Base-by-base conservation (phyloP, 371 early-diverging fungal genomes). In the Mortierella polycephala region DNA sequence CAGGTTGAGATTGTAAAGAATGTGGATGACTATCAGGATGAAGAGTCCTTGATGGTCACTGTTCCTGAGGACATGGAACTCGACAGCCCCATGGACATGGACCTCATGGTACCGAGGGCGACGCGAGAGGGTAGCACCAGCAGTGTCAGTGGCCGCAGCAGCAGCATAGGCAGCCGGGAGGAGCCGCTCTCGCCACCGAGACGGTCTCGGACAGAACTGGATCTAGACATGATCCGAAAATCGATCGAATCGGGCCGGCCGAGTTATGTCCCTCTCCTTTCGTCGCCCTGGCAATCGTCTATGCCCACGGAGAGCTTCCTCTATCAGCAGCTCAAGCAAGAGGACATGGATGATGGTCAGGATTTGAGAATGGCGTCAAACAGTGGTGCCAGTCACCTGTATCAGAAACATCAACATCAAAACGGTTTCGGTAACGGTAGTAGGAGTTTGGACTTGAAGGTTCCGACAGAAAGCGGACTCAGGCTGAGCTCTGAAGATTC, bases 1-100 rank as follows among this genome's bases (percentile, higher is more conserved):
- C 69, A 73, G 30, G 79, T 79, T 39, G 79, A 79, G 59, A 69
- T 79, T 41, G 60, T 73, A 20, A 79, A 73, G 53, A 72, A 66
- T 42, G 50, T 79, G 9, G 65, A 69, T 2, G 79, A 79, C 14
- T 79, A 79, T 56, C 59, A 37, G 20, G 52, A 11, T 30, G 30
- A 30, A 30, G 30, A 30, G 30, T 30, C 30, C 30, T 30, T 30
- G 30, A 30, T 30, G 30, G 4, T 30, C 30, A 30, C 30, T 30
- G 4, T 30, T 30, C 30, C 30, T 30, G 30, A 30, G 4, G 30
- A 30, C 30, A 30, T 30, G 30, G 30, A 30, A 30, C 30, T 30
- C 30, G 4, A 30, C 30, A 30, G 5, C 18, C 10, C 7, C 21
- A 2, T 5, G 37, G 55, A 37, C 14, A 14, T 16, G 20, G 47